Conservation (phyloP, 352 stramenopile genomes). For the Globisporangium polare region DNA sequence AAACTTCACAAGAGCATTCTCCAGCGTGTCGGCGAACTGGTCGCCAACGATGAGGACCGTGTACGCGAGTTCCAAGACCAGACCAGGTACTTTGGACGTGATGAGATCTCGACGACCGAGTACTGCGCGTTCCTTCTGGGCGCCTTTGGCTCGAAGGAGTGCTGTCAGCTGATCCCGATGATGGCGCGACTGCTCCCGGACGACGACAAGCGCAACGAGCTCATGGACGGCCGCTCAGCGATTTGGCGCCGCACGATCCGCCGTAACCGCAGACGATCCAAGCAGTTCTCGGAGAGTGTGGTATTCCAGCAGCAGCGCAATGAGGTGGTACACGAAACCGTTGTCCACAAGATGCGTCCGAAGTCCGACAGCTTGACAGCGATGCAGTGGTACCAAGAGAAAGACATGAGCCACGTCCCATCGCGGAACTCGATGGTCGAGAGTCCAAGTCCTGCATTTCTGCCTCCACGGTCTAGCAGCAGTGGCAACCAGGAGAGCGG, state of each 20-base stretch:
- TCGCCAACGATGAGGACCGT: constrained; percentile 62
- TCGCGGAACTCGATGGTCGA: constrained; percentile 36
- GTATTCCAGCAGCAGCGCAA: constrained; percentile 60
- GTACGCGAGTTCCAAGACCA: constrained; percentile 78
- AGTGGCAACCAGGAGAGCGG: constrained; percentile 17
- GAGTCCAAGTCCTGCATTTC: constrained; percentile 12
- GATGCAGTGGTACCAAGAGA: constrained; percentile 16
- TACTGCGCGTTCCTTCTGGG: constrained; percentile 76
- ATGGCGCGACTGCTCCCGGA: constrained; percentile 72
- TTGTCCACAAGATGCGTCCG: constrained; percentile 29
- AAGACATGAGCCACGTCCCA: neutral
- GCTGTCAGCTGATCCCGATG: constrained; percentile 64
- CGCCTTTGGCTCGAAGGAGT: constrained; percentile 59
- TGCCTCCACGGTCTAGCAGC: constrained; percentile 7
- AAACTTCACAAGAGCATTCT: constrained; percentile 74
- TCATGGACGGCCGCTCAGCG: constrained; percentile 55
- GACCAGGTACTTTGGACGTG: constrained; percentile 71
- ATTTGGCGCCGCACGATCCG: constrained; percentile 60
- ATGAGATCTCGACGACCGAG: constrained; percentile 63
- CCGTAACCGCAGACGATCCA: constrained; percentile 64
- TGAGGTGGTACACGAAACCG: constrained; percentile 29
- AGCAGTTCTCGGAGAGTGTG: constrained; percentile 76
- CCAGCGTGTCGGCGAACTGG: constrained; percentile 54
- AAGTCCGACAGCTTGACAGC: constrained; percentile 46
- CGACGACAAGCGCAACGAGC: constrained; percentile 52